These are phyloP conservation scores for Pythium volutum DNA, from an alignment of 352 stramenopile species.

Conservation along the genomic window DNA sequence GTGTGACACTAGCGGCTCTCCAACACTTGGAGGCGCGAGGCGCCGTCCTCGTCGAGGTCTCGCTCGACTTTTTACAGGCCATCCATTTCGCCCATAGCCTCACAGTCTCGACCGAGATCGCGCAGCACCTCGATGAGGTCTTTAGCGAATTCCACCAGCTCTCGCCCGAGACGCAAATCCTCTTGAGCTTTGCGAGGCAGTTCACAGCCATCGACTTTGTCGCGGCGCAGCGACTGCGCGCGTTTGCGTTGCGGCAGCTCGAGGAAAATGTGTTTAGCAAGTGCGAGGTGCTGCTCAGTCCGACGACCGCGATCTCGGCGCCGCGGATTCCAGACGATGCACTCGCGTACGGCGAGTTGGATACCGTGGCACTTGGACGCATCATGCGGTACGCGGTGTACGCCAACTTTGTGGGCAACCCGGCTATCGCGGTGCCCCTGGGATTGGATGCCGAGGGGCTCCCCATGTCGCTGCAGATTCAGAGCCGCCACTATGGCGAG, in stretches of 20 bases:
- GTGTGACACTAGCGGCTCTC: constrained; percentile 43
- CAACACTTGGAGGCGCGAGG: constrained; percentile 49
- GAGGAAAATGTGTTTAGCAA: constrained; percentile 73
- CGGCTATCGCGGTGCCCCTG: constrained; percentile 69
- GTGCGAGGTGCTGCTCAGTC: constrained; percentile 88
- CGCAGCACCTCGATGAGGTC: constrained; percentile 64
- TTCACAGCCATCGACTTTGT: constrained; percentile 80
- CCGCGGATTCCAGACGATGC: constrained; percentile 60
- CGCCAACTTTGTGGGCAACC: constrained; percentile 86
- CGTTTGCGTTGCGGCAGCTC: constrained; percentile 77
- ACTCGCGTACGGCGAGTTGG: constrained; percentile 47
- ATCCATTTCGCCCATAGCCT: constrained; percentile 81
- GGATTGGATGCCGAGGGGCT: constrained; percentile 59
- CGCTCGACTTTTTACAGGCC: constrained; percentile 67
- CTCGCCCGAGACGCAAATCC: constrained; percentile 70
- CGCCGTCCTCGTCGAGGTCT: constrained; percentile 72
- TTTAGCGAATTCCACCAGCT: constrained; percentile 53
- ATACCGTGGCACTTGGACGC: constrained; percentile 44
- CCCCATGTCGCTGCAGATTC: constrained; percentile 78
- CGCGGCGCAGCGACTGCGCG: constrained; percentile 77
- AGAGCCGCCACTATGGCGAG: constrained; percentile 75
- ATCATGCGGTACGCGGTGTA: constrained; percentile 86
- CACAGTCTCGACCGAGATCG: constrained; percentile 83
- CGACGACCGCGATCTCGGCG: constrained; percentile 72
- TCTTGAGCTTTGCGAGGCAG: constrained; percentile 64